Percentiles rank a stretch among this genome's conserved stretches.
phyloP scores from a whole-genome alignment of 805 yeast species.

The Wickerhamiella musiphila region DNA sequence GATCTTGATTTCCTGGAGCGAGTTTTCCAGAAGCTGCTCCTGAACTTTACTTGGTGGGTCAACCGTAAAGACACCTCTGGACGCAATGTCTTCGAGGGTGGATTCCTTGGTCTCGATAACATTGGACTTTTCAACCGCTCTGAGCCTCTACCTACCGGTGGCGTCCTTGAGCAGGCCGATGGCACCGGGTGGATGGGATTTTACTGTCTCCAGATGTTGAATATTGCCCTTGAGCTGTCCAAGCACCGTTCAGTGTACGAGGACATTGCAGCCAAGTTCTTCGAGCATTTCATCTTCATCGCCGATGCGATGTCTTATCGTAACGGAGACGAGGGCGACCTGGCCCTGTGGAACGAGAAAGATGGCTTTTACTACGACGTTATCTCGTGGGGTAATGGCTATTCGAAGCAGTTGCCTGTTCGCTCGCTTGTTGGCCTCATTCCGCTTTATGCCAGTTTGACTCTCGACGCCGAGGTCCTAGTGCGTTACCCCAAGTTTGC shows the following conservation, averaged over 20 bases:
- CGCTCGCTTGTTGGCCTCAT: slow-evolving; percentile 82
- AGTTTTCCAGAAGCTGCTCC: slow-evolving; percentile 77
- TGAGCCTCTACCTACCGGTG: slow-evolving; percentile 87
- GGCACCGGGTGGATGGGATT: slow-evolving; percentile 98
- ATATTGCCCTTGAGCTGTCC: slow-evolving; percentile 79
- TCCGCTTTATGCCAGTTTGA: slow-evolving; percentile 76
- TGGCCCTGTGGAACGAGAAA: slow-evolving; percentile 62
- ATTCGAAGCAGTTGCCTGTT: slow-evolving; percentile 54
- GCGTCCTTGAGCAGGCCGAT: slow-evolving; percentile 80
- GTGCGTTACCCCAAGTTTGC: slow-evolving; percentile 67
- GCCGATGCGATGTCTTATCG: slow-evolving; percentile 84
- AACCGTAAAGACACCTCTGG: slow-evolving; percentile 78
- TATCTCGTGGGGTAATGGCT: slow-evolving; percentile 60
- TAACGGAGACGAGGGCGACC: slow-evolving; percentile 28
- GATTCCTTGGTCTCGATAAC: slow-evolving; percentile 81
- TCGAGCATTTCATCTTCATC: slow-evolving; percentile 79
- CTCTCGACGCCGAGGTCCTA: slow-evolving; percentile 70
- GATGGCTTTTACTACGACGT: slow-evolving; percentile 86
- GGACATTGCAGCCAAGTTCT: slow-evolving; percentile 84
- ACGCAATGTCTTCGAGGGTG: slow-evolving; percentile 83
- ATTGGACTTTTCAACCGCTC: slow-evolving; percentile 86
- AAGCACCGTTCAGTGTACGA: slow-evolving; percentile 74
- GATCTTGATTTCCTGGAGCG: slow-evolving; percentile 74
- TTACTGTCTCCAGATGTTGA: slow-evolving; percentile 76
- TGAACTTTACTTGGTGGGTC: slow-evolving; percentile 96